Percentiles rank a stretch among this genome's conserved stretches.
Conservation (phyloP, 441 rosid genomes). For the Hypseocharis bilobata region DNA sequence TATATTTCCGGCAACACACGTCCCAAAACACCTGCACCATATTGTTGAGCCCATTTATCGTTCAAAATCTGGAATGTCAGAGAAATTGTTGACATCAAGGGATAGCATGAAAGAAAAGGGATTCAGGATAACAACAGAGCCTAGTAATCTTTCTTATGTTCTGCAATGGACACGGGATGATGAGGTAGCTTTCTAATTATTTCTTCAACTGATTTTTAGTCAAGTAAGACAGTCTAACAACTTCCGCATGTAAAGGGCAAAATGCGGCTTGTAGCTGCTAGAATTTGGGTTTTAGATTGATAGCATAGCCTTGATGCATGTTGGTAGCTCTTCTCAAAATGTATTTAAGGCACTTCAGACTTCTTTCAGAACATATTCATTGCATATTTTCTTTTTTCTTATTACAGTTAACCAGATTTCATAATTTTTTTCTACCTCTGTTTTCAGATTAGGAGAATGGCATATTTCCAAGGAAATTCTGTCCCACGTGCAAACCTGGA, state of each 20-base stretch:
- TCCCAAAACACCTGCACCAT: slow-evolving; percentile 64
- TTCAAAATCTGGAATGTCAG: slow-evolving; percentile 30
- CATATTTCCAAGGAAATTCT: slow-evolving; percentile 66
- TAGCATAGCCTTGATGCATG: no score
- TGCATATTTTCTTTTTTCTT: background rate
- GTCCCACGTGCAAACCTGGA: slow-evolving; percentile 63
- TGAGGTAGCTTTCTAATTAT: slow-evolving; percentile 42
- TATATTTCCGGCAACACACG: slow-evolving; percentile 59
- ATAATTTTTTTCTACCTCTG: background rate
- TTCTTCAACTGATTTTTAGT: slow-evolving; percentile 8
- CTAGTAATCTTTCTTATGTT: slow-evolving; percentile 46
- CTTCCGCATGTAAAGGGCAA: background rate
- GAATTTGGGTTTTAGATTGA: no score
- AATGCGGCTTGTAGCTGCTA: slow-evolving; percentile 6
- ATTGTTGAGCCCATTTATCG: slow-evolving; percentile 50
- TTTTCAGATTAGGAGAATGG: slow-evolving; percentile 72
- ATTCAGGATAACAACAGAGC: slow-evolving; percentile 55
- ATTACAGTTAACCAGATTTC: slow-evolving; percentile 19
- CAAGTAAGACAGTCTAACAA: slow-evolving; percentile 7
- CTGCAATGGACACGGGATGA: slow-evolving; percentile 69
- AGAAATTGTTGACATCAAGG: slow-evolving; percentile 30
- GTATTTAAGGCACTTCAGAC: background rate
- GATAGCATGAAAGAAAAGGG: slow-evolving; percentile 47
- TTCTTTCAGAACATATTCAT: background rate
- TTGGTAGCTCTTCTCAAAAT: background rate